Evolutionary conservation across 345 rosid genomes (phyloP), one percentile per base, ranked within the genome.

Genomic region (Populus deltoides): DNA sequence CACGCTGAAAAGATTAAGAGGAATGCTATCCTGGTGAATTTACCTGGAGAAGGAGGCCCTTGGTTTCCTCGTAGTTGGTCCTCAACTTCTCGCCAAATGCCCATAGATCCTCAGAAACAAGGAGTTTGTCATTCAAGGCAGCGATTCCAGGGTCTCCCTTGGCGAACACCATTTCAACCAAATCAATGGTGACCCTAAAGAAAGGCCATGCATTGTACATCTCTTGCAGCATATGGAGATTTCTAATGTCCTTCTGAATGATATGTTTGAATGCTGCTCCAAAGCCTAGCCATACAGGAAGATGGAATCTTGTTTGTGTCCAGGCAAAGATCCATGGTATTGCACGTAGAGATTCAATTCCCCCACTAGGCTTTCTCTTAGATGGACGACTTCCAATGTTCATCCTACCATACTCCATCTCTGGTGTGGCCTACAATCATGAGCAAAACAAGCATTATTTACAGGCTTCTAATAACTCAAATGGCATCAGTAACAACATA

Each of bases 241-340:
- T 96, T 77, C 84, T 88, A 16, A 87, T 74, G 80, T 93, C 95
- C 80, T 91, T 90, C 84, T 88, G 68, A 77, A 90, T 92, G 5
- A 88, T 84, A 59, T 85, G 89, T 83, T 78, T 96, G 82, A 96
- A 92, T 22, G 97, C 99, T 25, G 88, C 94, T 77, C 99, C 97
- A 75, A 94, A 92, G 47, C 99, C 99, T 41, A 96, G 90, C 99
- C 99, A 96, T 33, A 92, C 98, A 0, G 98, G 99, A 74, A 96
- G 98, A 86, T 92, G 97, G 80, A 96, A 96, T 82, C 99, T 89
- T 27, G 98, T 96, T 77, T 96, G 99, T 0, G 99, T 94, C 99
- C 99, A 96, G 7, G 99, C 99, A 90, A 96, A 96, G 78, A 96
- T 92, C 99, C 99, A 96, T 29, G 99, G 99, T 81, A 96, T 96